Percentiles rank a stretch among this genome's conserved stretches.
Conservation (phyloP, 768 basidiomycete species). For the Lactarius sanguifluus region DNA sequence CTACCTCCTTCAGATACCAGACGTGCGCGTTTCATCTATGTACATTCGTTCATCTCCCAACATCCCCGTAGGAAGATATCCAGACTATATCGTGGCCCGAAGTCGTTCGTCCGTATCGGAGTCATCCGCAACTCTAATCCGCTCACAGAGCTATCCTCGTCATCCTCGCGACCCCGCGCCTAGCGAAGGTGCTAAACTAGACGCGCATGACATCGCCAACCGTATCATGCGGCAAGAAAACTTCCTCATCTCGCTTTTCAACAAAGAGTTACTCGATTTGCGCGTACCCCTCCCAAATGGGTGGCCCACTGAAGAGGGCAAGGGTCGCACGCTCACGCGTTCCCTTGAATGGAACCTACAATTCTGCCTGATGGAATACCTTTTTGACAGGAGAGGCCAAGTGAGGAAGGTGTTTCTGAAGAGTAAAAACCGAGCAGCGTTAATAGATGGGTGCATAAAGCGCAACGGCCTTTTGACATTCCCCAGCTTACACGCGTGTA, state of each 20-base stretch:
- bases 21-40: slow-evolving; percentile 53
- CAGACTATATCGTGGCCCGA: slow-evolving; percentile 98
- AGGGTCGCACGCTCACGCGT: slow-evolving; percentile 79
- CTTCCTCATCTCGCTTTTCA: slow-evolving; percentile 96
- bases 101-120: slow-evolving; percentile 85
- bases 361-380: slow-evolving; percentile 92
- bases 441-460: slow-evolving; percentile 73
- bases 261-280: slow-evolving; percentile 92
- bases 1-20: slow-evolving; percentile 88
- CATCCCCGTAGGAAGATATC: slow-evolving; percentile 75
- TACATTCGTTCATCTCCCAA: slow-evolving; percentile 10
- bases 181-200: slow-evolving; percentile 79
- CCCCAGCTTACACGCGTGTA: slow-evolving; percentile 8
- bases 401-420: slow-evolving; percentile 92
- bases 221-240: slow-evolving; percentile 98
- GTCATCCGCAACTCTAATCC: slow-evolving; percentile 92
- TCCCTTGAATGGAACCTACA: slow-evolving; percentile 97
- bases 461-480: not conserved
- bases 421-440: slow-evolving; percentile 68
- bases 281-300: slow-evolving; percentile 73
- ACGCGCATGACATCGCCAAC: slow-evolving; percentile 97
- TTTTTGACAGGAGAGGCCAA: slow-evolving; percentile 87
- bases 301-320: slow-evolving; percentile 56
- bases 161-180: slow-evolving; percentile 54
- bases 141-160: slow-evolving; percentile 79